A percentile compares a stretch with the other conserved stretches of the same genome.
These are phyloP conservation scores for Huntiella omanensis DNA, from an alignment of 2,329 filamentous ascomycete genomes.

Conservation along the genomic window DNA sequence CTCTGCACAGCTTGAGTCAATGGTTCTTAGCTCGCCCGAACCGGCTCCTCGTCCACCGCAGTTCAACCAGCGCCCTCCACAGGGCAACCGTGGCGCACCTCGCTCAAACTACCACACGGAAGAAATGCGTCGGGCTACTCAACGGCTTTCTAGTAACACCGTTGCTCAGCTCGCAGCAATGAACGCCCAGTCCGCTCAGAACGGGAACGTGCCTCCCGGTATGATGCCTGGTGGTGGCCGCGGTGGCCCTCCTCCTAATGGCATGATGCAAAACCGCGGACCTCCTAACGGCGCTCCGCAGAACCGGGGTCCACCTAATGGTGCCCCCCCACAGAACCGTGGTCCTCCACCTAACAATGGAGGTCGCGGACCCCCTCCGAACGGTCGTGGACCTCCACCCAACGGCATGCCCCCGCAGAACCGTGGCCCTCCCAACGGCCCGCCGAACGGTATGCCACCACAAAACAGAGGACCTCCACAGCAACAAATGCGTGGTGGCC, in stretches of 20 bases:
- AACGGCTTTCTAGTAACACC: conserved; percentile 65
- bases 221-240: not conserved
- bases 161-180: conserved; percentile 40
- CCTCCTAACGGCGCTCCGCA: conserved; percentile 2
- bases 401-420: conserved; percentile 1
- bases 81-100: conserved; percentile 42
- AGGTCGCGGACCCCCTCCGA: conserved; percentile 1
- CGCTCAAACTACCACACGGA: conserved; percentile 47
- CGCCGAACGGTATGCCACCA: conserved; percentile 5
- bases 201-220: not conserved
- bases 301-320: not conserved
- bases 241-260: not conserved
- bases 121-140: conserved; percentile 64
- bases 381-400: conserved; percentile 1
- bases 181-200: not conserved
- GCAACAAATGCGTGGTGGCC: conserved; percentile 2
- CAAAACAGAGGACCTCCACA: conserved; percentile 8
- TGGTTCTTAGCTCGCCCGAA: conserved; percentile 46
- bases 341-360: not conserved
- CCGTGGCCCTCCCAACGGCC: not conserved
- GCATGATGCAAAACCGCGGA: not conserved
- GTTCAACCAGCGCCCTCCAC: conserved; percentile 57
- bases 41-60: conserved; percentile 62
- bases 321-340: not conserved
- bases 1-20: conserved; percentile 29